Percentiles rank a stretch among this genome's conserved stretches.
Conservation (phyloP, 2,329 filamentous ascomycete genomes). For the Talaromyces sp. region DNA sequence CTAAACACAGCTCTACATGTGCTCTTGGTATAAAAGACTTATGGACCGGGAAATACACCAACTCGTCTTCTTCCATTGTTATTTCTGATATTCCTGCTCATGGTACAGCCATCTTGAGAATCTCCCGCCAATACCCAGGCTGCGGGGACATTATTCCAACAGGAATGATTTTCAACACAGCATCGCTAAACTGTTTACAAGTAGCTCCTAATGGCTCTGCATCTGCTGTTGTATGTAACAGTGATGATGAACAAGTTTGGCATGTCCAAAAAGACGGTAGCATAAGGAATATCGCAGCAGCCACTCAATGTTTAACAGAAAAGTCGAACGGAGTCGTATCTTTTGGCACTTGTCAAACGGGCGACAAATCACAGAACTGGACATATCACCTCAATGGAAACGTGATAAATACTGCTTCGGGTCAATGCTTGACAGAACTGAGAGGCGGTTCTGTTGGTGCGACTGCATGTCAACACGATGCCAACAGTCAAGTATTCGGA, state of each 20-base stretch:
- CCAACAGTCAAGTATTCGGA: not conserved
- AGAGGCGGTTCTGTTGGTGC: not conserved
- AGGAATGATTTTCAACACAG: not conserved
- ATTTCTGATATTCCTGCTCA: not conserved
- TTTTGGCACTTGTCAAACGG: not conserved
- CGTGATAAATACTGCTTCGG: not conserved
- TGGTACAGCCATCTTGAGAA: not conserved
- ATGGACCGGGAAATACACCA: not conserved
- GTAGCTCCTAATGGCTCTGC: not conserved
- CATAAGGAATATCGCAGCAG: not conserved
- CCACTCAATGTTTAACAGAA: not conserved
- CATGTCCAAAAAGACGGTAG: not conserved
- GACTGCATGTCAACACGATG: not conserved
- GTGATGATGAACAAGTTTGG: not conserved
- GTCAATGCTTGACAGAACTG: not conserved
- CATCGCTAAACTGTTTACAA: not conserved
- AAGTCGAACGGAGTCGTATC: not conserved
- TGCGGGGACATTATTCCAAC: not conserved
- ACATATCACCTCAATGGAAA: not conserved
- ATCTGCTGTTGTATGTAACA: not conserved
- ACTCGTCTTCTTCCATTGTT: not conserved
- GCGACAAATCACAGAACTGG: not conserved
- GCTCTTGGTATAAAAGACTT: not conserved
- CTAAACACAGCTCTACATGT: not conserved
- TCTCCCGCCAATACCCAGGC: not conserved